Conservation (phyloP, 768 basidiomycete genomes). For the Mycena filopes region DNA sequence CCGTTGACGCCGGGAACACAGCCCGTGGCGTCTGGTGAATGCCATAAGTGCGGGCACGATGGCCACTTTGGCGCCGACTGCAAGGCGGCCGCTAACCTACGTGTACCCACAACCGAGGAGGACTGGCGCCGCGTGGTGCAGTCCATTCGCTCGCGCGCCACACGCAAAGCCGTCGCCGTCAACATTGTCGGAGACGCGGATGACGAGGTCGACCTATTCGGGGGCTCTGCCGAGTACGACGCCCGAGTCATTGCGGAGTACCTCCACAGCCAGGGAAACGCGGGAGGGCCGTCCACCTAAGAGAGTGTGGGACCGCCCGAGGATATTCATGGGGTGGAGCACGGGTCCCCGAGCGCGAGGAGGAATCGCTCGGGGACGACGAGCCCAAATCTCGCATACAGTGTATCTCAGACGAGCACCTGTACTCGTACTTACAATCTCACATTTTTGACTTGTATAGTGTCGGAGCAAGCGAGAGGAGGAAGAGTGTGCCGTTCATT, state of each 20-base stretch:
- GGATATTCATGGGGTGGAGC: neutral
- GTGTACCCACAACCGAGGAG: slow-evolving; percentile 25
- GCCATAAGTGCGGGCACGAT: slow-evolving; percentile 35
- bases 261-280: slow-evolving; percentile 23
- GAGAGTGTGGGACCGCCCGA: slow-evolving; percentile 11
- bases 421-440: too few relatives aligned
- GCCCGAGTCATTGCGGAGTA: slow-evolving; percentile 7
- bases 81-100: neutral
- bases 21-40: too few relatives aligned
- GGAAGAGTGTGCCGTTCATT: too few relatives aligned
- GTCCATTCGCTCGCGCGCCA: slow-evolving; percentile 7
- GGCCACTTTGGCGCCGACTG: slow-evolving; percentile 26
- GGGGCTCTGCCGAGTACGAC: slow-evolving; percentile 19
- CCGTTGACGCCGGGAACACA: too few relatives aligned
- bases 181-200: slow-evolving; percentile 6
- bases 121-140: slow-evolving; percentile 34
- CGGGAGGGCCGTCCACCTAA: slow-evolving; percentile 19
- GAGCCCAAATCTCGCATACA: slow-evolving; percentile 6
- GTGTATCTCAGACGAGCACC: too few relatives aligned
- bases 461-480: too few relatives aligned
- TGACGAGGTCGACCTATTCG: slow-evolving; percentile 5
- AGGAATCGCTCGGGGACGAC: slow-evolving; percentile 27
- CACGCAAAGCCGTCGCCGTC: neutral
- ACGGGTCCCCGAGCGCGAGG: slow-evolving; percentile 25
- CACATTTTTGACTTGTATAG: too few relatives aligned